Evolutionary conservation across 768 basidiomycete genomes (phyloP).

Genomic region (Auriscalpium orientale): DNA sequence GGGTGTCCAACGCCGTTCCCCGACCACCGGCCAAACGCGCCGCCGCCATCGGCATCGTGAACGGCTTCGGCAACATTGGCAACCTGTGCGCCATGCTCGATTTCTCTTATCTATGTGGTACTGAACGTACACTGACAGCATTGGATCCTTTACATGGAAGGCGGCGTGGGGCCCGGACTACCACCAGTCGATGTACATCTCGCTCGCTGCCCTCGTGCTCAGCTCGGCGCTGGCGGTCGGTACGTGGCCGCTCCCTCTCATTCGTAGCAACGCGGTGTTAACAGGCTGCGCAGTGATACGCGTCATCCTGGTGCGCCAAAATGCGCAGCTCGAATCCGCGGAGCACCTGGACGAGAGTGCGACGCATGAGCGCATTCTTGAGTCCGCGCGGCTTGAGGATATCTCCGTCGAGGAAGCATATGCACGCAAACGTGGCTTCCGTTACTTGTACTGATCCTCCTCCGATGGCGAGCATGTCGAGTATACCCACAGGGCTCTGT

Average conservation of each 20-base stretch:
- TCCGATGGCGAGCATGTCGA: no score
- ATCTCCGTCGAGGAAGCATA: slow-evolving; percentile 54
- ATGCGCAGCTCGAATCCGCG: slow-evolving; percentile 41
- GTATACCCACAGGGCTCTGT: no score
- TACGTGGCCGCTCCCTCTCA: slow-evolving; percentile 20
- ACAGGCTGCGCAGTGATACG: slow-evolving; percentile 31
- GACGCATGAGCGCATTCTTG: slow-evolving; percentile 42
- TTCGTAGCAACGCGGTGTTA: background rate
- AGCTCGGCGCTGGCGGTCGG: slow-evolving; percentile 24
- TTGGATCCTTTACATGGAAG: slow-evolving; percentile 58
- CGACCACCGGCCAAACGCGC: slow-evolving; percentile 50
- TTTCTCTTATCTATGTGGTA: background rate
- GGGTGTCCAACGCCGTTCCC: slow-evolving; percentile 55
- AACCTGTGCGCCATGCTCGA: slow-evolving; percentile 37
- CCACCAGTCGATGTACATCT: slow-evolving; percentile 54
- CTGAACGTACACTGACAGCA: slow-evolving; percentile 26
- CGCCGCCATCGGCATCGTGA: slow-evolving; percentile 56
- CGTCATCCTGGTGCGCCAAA: slow-evolving; percentile 38
- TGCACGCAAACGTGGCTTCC: slow-evolving; percentile 47
- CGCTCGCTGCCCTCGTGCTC: slow-evolving; percentile 26
- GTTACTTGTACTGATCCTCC: slow-evolving; percentile 42
- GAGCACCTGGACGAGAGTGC: slow-evolving; percentile 38
- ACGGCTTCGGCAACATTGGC: slow-evolving; percentile 52
- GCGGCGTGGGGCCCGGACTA: slow-evolving; percentile 54
- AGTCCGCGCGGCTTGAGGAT: slow-evolving; percentile 52